Conservation (phyloP, 1,284 basidiomycete species). For the Leccinum pallidistipes region DNA sequence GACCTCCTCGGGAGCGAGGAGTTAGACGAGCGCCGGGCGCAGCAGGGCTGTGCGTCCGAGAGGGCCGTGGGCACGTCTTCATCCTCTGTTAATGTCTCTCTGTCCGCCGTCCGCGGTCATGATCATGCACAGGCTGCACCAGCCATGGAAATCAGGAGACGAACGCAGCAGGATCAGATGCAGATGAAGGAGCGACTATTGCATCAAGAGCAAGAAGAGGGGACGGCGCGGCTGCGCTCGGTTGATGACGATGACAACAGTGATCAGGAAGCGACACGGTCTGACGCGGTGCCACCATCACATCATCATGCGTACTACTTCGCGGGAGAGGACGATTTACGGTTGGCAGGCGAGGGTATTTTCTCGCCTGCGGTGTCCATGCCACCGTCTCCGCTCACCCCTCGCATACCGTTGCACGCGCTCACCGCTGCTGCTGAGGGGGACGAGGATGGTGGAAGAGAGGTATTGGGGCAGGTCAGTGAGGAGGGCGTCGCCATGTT, state of each 20-base stretch:
- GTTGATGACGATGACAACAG: not conserved
- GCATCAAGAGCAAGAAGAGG: not conserved
- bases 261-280: not conserved
- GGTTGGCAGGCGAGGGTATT: slow-evolving; percentile 65
- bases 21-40: not conserved
- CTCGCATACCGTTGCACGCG: slow-evolving; percentile 12
- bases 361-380: slow-evolving; percentile 68
- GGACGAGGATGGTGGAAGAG: slow-evolving; percentile 5
- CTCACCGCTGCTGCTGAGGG: not conserved
- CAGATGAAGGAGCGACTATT: not conserved
- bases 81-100: not conserved
- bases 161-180: not conserved
- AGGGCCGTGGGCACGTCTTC: not conserved
- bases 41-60: not conserved
- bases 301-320: slow-evolving; percentile 48
- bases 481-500: slow-evolving; percentile 18
- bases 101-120: not conserved
- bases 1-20: slow-evolving; percentile 16
- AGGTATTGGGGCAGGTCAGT: not conserved
- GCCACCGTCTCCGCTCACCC: slow-evolving; percentile 56
- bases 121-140: not conserved
- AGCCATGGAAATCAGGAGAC: not conserved
- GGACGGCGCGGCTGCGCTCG: not conserved
- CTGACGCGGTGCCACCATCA: slow-evolving; percentile 3
- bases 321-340: slow-evolving; percentile 51